Evolutionary conservation across 2,329 filamentous ascomycete genomes (phyloP), one percentile per base, ranked within the genome.

Genomic region (Nothomitra cinnamomea): DNA sequence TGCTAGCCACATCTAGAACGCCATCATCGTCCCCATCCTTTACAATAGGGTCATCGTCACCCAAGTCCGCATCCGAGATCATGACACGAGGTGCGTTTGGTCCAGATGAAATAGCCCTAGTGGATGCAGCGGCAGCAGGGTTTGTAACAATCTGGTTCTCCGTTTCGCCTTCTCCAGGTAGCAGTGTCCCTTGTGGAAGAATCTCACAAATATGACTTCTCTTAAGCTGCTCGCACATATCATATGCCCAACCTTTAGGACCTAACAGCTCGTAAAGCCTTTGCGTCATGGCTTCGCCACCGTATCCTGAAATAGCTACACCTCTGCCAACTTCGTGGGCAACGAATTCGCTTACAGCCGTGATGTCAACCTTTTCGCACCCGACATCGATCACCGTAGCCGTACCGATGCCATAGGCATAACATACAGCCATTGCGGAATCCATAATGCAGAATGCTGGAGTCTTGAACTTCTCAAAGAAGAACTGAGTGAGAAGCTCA

Each of bases 401-500:
- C 60, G 79, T 87, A 32, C 82, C 76, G 28, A 88, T 76, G 10
- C 87, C 89, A 63, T 94, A 96, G 54, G 92, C 80, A 62, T 80
- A 83, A 55, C 72, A 83, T 0, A 87, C 85, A 24, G 92, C 89
- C 48, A 94, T 70, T 2, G 87, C 89, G 60, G 87, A 84, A 67
- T 96, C 86, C 71, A 98, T 83, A 57, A 96, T 76, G 61, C 85
- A 89, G 52, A 98, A 84, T 0, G 87, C 88, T 0, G 92, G 92
- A 0, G 87, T 92, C 70, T 90, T 92, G 64, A 94, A 95, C 69
- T 92, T 94, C 69, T 98, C 92, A 63, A 98, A 98, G 58, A 96
- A 80, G 72, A 95, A 98, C 58, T 92, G 87, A 13, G 89, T 85
- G 59, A 98, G 82, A 40, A 78, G 78, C 68, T 96, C 90, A 64